Evolutionary conservation across 2,329 filamentous ascomycete genomes (phyloP).

Genomic region (Stagonosporopsis tanaceti): DNA sequence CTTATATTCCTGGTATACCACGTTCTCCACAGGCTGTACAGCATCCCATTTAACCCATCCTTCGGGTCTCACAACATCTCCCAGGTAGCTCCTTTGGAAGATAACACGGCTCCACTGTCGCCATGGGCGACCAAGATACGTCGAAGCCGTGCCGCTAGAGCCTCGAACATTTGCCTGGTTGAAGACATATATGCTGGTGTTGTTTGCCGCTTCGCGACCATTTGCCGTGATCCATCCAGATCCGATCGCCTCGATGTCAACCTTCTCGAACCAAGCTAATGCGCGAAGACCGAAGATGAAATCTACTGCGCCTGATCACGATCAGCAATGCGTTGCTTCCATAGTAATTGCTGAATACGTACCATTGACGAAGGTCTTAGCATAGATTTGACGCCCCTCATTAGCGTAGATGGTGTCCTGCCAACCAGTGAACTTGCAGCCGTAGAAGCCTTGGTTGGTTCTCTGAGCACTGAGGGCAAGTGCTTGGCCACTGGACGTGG

Average conservation of each 20-base stretch:
- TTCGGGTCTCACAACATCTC: slow-evolving; percentile 62
- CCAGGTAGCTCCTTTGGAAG: slow-evolving; percentile 59
- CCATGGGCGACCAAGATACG: slow-evolving; percentile 61
- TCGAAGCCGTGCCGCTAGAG: slow-evolving; percentile 41
- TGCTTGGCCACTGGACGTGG: slow-evolving; percentile 45
- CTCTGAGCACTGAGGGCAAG: slow-evolving; percentile 61
- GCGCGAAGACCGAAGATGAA: slow-evolving; percentile 62
- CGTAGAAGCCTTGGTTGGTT: slow-evolving; percentile 62
- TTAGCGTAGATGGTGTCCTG: slow-evolving; percentile 58
- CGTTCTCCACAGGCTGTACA: slow-evolving; percentile 24
- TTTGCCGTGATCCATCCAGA: slow-evolving; percentile 34
- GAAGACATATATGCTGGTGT: slow-evolving; percentile 60
- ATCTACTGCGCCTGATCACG: slow-evolving; percentile 55
- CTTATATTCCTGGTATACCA: slow-evolving; percentile 29
- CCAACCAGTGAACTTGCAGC: slow-evolving; percentile 60
- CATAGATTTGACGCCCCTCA: slow-evolving; percentile 62
- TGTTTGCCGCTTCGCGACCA: slow-evolving; percentile 26
- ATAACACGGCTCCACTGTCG: slow-evolving; percentile 56
- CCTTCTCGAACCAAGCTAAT: slow-evolving; percentile 55
- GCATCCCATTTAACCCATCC: slow-evolving; percentile 58
- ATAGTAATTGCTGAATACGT: neutral
- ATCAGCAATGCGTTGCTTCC: neutral
- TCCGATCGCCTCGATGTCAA: slow-evolving; percentile 37
- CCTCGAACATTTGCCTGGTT: slow-evolving; percentile 57
- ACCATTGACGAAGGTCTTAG: slow-evolving; percentile 62